phyloP scores from a whole-genome alignment of 208 protist genomes.

The Herpetomonas samuelpessoai region DNA sequence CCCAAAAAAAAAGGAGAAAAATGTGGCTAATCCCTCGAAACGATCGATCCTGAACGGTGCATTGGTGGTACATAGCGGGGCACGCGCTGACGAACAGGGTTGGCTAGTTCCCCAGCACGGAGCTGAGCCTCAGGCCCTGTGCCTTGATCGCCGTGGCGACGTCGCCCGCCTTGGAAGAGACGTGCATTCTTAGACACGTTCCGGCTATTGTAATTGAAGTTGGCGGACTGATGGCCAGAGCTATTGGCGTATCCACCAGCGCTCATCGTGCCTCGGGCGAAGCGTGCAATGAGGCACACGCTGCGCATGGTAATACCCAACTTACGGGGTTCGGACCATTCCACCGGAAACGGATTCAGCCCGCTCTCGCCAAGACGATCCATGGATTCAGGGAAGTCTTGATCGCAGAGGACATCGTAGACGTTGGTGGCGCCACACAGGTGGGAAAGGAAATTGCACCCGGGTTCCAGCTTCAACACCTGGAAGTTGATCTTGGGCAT shows the following conservation, averaged over 20 bases:
- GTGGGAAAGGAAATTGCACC: slow-evolving; percentile 73
- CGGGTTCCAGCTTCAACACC: slow-evolving; percentile 68
- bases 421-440: slow-evolving; percentile 66
- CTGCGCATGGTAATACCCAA: slow-evolving; percentile 83
- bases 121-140: slow-evolving; percentile 69
- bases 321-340: slow-evolving; percentile 84
- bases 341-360: slow-evolving; percentile 89
- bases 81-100: slow-evolving; percentile 57
- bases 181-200: slow-evolving; percentile 54
- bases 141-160: slow-evolving; percentile 55
- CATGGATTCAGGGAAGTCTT: slow-evolving; percentile 82
- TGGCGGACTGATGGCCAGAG: slow-evolving; percentile 33
- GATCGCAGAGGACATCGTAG: slow-evolving; percentile 88
- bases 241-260: slow-evolving; percentile 72
- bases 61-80: slow-evolving; percentile 82
- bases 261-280: slow-evolving; percentile 73
- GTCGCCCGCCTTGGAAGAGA: slow-evolving; percentile 60
- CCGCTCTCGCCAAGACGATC: slow-evolving; percentile 74
- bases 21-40: slow-evolving; percentile 10
- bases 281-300: slow-evolving; percentile 75
- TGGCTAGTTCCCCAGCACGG: slow-evolving; percentile 58
- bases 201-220: slow-evolving; percentile 68
- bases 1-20: slow-evolving; percentile 8
- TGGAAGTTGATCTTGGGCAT: slow-evolving; percentile 67
- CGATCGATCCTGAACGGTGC: slow-evolving; percentile 39